phyloP scores from a whole-genome alignment of 768 basidiomycete genomes.

The Russula sp. region DNA sequence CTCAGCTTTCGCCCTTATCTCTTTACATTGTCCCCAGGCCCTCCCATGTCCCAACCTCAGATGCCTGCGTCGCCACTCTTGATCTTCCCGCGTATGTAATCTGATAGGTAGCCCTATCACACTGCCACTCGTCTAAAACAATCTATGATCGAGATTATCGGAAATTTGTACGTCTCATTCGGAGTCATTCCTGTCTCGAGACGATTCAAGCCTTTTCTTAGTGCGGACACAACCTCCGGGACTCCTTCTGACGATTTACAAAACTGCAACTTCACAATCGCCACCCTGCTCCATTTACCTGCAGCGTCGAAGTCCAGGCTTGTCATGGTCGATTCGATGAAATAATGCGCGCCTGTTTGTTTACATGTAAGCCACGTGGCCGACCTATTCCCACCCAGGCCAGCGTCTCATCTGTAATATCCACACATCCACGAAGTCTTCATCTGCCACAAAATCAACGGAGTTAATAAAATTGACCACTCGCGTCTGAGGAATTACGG shows the following conservation, averaged over 20 bases:
- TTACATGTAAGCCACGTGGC: too few relatives aligned
- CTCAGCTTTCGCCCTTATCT: too few relatives aligned
- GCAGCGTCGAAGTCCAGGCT: conserved; percentile 10
- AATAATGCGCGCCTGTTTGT: conserved; percentile 23
- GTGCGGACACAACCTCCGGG: neutral
- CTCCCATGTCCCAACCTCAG: too few relatives aligned
- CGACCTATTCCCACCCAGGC: too few relatives aligned
- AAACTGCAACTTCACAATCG: conserved; percentile 17
- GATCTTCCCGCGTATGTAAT: too few relatives aligned
- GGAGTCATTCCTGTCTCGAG: conserved; percentile 1
- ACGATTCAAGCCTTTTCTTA: neutral
- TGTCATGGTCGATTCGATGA: conserved; percentile 19
- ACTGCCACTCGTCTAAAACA: conserved; percentile 21
- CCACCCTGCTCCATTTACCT: conserved; percentile 16
- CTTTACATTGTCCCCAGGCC: too few relatives aligned
- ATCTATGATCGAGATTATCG: conserved; percentile 22
- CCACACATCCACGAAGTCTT: too few relatives aligned
- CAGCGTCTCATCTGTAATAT: conserved; percentile 26
- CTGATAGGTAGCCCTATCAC: neutral
- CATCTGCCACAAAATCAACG: conserved; percentile 18
- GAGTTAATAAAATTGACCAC: conserved; percentile 12
- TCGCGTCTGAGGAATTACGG: conserved; percentile 27
- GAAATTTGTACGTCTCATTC: neutral
- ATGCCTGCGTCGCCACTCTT: too few relatives aligned
- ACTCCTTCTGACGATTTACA: neutral